Evolutionary conservation across 2,329 filamentous ascomycete species (phyloP), one percentile per base, ranked within the genome.

Genomic region (Bipolaris sorokiniana): DNA sequence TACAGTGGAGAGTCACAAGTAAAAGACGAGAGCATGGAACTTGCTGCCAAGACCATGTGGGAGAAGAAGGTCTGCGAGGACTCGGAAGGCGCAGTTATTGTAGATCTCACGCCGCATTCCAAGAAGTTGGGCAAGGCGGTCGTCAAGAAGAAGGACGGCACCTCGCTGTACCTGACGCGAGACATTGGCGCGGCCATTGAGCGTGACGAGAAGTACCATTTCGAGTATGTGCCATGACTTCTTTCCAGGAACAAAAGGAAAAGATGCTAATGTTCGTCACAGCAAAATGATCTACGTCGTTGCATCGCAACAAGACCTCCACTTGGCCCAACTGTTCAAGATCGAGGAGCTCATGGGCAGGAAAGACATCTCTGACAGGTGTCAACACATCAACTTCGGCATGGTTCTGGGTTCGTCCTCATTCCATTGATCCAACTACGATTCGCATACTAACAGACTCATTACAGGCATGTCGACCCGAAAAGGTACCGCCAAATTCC

Each of bases 1-100:
- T 89, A 88, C 76, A 86, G 86, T 11, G 88, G 89, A 23, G 89
- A 91, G 75, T 90, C 87, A 0, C 86, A 88, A 55, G 83, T 89
- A 64, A 84, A 84, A 69, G 78, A 81, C 15, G 83, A 86, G 69
- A 88, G 85, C 54, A 86, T 91, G 78, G 80, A 83, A 7, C 77
- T 80, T 37, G 87, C 87, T 1, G 86, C 88, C 46, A 75, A 82
- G 26, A 76, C 81, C 0, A 80, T 91, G 73, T 80, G 84, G 63
- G 82, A 86, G 52, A 83, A 84, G 52, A 84, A 83, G 1, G 79
- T 90, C 13, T 85, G 83, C 2, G 86, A 90, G 66, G 80, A 86
- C 53, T 85, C 83, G 22, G 86, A 90, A 10, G 89, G 85, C 1
- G 87, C 88, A 0, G 83, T 85, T 62, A 84, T 89, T 62, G 86